phyloP scores from a whole-genome alignment of 1,284 basidiomycete genomes.

The Neonothopanus nambi region DNA sequence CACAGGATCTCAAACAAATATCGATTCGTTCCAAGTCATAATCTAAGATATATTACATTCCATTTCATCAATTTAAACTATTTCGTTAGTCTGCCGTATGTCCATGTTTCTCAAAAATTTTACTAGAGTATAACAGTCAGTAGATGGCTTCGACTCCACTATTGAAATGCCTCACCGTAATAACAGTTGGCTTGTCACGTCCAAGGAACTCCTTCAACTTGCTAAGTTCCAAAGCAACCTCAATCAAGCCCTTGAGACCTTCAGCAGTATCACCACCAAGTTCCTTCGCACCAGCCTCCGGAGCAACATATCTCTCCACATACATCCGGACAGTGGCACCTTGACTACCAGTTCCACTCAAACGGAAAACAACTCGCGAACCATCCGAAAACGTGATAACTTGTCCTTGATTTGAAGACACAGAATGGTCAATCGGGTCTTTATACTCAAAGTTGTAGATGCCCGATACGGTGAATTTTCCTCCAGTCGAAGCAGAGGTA shows the following conservation, averaged over 20 bases:
- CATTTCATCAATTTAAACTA: not conserved
- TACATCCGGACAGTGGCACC: constrained; percentile 95
- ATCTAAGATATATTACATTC: not conserved
- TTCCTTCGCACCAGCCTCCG: constrained; percentile 73
- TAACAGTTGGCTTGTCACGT: constrained; percentile 91
- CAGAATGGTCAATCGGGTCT: constrained; percentile 93
- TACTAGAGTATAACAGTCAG: too few species aligned
- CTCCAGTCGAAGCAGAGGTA: constrained; percentile 64
- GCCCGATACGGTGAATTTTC: constrained; percentile 78
- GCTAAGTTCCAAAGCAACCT: constrained; percentile 85
- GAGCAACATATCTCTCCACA: constrained; percentile 85
- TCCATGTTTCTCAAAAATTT: too few species aligned
- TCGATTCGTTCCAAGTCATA: not conserved
- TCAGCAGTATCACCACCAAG: constrained; percentile 80
- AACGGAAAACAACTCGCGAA: constrained; percentile 90
- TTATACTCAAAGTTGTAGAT: constrained; percentile 94
- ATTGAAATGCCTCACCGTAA: constrained; percentile 68
- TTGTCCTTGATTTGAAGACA: constrained; percentile 95
- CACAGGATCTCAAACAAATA: not conserved
- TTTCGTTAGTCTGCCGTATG: not conserved
- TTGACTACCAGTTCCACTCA: constrained; percentile 94
- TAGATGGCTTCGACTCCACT: too few species aligned
- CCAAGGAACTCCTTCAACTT: constrained; percentile 87
- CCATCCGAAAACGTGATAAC: constrained; percentile 92
- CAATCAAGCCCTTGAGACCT: constrained; percentile 93